A percentile compares a stretch with the other conserved stretches of the same genome.
Evolutionary conservation across 768 basidiomycete genomes (phyloP).

Genomic region (Bullera alba): DNA sequence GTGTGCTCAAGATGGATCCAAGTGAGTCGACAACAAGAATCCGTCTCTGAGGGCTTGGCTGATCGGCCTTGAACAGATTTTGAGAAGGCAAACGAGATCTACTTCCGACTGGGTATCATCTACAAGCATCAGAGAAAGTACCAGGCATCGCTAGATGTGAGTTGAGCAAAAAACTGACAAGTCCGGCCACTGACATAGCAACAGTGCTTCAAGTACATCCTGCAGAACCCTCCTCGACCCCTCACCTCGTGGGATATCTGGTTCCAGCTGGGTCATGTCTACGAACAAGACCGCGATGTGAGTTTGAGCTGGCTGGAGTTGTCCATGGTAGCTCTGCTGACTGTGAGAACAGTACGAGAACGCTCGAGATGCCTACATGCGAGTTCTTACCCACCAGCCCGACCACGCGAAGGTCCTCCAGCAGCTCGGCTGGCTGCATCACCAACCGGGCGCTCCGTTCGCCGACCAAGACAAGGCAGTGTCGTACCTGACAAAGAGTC

Average conservation of each 20-base stretch:
- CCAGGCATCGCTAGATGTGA: constrained; percentile 62
- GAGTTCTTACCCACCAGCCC: constrained; percentile 86
- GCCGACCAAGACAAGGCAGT: constrained; percentile 94
- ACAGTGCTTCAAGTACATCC: constrained; percentile 87
- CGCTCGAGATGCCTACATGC: constrained; percentile 92
- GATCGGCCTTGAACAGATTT: constrained; percentile 57
- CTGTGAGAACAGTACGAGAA: constrained; percentile 61
- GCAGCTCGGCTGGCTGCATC: constrained; percentile 95
- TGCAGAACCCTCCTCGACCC: constrained; percentile 89
- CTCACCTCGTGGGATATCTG: constrained; percentile 96
- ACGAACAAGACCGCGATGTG: constrained; percentile 95
- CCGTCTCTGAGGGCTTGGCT: constrained; percentile 6
- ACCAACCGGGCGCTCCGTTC: constrained; percentile 89
- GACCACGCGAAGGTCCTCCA: constrained; percentile 94
- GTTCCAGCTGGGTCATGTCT: constrained; percentile 99
- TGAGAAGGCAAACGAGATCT: constrained; percentile 96
- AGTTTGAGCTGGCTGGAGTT: too few species aligned
- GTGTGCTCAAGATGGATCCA: constrained; percentile 93
- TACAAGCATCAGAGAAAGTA: constrained; percentile 99
- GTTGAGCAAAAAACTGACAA: too few species aligned
- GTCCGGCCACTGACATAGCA: constrained; percentile 1
- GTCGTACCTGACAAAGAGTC: constrained; percentile 82
- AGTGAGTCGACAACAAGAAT: constrained; percentile 52
- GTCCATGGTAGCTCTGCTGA: constrained; percentile 1
- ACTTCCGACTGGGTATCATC: constrained; percentile 95